These are phyloP conservation scores for Ilex paraguariensis DNA, from an alignment of 305 asterid species.

Conservation along the genomic window DNA sequence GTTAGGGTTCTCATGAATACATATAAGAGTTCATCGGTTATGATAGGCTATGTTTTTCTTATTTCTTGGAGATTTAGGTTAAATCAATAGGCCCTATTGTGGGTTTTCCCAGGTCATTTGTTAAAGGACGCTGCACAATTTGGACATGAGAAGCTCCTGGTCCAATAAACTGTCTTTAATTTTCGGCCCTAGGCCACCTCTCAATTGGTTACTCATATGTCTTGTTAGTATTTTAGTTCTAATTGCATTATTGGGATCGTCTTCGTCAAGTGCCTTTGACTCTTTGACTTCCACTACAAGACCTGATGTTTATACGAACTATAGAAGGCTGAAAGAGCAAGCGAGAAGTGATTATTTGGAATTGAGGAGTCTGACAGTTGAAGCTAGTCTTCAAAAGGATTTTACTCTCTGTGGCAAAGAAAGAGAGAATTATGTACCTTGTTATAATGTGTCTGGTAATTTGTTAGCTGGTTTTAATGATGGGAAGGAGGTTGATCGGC, in stretches of 20 bases:
- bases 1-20: not conserved
- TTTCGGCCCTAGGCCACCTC: conserved; percentile 72
- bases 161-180: conserved; percentile 44
- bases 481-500: conserved; percentile 92
- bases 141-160: conserved; percentile 95
- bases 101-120: conserved; percentile 9
- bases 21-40: conserved; percentile 29
- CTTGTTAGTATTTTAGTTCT: conserved; percentile 56
- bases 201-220: conserved; percentile 72
- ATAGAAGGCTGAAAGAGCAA: conserved; percentile 73
- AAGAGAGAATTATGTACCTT: conserved; percentile 83
- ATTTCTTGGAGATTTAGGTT: conserved; percentile 40
- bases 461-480: conserved; percentile 69
- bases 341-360: conserved; percentile 71
- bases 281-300: conserved; percentile 39
- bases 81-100: conserved; percentile 33
- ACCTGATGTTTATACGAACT: conserved; percentile 46
- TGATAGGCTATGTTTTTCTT: conserved; percentile 36
- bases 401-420: conserved; percentile 84
- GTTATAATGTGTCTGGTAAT: conserved; percentile 85
- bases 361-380: conserved; percentile 44
- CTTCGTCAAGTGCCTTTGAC: conserved; percentile 50
- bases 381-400: conserved; percentile 48
- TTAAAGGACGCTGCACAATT: conserved; percentile 32
- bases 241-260: conserved; percentile 60